phyloP scores from a whole-genome alignment of 2,329 filamentous ascomycete species.

The Claviceps africana region DNA sequence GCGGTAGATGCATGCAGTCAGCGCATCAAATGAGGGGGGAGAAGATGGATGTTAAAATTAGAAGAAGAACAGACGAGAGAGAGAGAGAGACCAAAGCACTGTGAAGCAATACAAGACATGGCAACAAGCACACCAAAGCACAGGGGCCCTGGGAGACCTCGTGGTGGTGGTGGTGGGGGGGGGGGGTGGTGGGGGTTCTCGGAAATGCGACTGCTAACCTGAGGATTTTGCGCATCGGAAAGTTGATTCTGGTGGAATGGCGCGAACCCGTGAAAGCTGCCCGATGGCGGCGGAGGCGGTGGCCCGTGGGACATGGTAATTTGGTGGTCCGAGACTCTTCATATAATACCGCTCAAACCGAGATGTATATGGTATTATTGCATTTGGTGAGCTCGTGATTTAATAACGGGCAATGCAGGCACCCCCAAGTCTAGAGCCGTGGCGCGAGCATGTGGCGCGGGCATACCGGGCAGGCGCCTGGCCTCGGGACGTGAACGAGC shows the following conservation, averaged over 20 bases:
- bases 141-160: background rate
- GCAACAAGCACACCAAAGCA: background rate
- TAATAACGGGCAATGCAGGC: background rate
- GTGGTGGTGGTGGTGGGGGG: background rate
- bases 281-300: conserved; percentile 4
- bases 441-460: conserved; percentile 2
- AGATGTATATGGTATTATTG: background rate
- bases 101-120: no score
- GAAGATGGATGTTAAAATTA: no score
- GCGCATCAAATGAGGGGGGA: background rate
- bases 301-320: conserved; percentile 7
- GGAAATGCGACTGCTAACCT: conserved; percentile 2
- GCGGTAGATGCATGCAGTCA: background rate
- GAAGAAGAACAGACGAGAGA: no score
- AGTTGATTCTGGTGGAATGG: conserved; percentile 2
- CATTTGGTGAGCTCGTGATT: background rate
- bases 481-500: background rate
- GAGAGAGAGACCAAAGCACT: no score
- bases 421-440: background rate
- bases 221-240: conserved; percentile 2
- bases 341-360: background rate
- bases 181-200: background rate
- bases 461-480: conserved; percentile 5
- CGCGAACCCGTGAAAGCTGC: conserved; percentile 3
- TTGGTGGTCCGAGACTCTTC: background rate